Conservation (phyloP, 1,284 basidiomycete genomes). For the Spongiforma sp. region DNA sequence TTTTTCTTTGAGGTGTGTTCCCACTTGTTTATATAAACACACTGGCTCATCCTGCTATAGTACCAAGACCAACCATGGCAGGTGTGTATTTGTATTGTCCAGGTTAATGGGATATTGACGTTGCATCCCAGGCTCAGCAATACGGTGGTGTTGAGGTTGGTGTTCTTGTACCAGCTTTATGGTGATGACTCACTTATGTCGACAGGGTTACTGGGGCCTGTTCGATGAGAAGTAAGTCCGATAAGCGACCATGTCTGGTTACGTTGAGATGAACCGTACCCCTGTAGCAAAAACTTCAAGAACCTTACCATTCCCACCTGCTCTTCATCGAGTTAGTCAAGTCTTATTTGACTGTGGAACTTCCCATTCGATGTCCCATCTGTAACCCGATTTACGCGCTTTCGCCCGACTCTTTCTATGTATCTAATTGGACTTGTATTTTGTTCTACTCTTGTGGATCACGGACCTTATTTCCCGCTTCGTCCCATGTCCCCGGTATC, state of each 20-base stretch:
- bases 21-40: not conserved
- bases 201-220: constrained; percentile 62
- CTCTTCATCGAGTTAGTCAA: constrained; percentile 9
- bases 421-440: constrained; percentile 31
- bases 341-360: not conserved
- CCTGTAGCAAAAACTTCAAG: constrained; percentile 59
- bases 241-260: not conserved
- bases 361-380: not conserved
- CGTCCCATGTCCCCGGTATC: not conserved
- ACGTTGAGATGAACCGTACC: constrained; percentile 3
- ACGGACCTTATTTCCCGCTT: not conserved
- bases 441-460: constrained; percentile 15
- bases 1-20: constrained; percentile 78
- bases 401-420: constrained; percentile 12
- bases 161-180: constrained; percentile 31
- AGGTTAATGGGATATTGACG: constrained; percentile 14
- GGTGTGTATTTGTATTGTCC: constrained; percentile 37
- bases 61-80: constrained; percentile 91
- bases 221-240: constrained; percentile 59
- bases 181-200: constrained; percentile 13
- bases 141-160: constrained; percentile 84
- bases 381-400: constrained; percentile 12
- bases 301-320: constrained; percentile 58
- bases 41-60: constrained; percentile 42
- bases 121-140: constrained; percentile 39